Percentiles rank a stretch among this genome's conserved stretches.
phyloP scores from a whole-genome alignment of 2,329 filamentous ascomycete species.

The Stromatinia cepivora region DNA sequence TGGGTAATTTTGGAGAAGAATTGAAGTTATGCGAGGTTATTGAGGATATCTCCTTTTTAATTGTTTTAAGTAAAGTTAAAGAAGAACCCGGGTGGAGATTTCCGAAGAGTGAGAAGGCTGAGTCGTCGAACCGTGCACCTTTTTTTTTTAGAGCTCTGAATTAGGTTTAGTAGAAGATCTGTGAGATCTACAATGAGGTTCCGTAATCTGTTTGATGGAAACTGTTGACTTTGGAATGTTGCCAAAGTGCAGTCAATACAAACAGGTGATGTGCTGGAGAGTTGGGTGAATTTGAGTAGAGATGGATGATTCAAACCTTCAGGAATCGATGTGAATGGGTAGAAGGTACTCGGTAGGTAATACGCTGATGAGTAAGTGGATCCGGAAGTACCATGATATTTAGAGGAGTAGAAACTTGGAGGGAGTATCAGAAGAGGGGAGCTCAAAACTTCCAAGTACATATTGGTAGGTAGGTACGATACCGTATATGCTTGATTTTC shows the following conservation, averaged over 20 bases:
- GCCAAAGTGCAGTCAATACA: too few species aligned
- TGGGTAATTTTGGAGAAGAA: not conserved
- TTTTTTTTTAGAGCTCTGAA: slow-evolving; percentile 20
- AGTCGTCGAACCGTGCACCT: slow-evolving; percentile 30
- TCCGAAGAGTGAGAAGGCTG: slow-evolving; percentile 28
- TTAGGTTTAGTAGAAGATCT: slow-evolving; percentile 25
- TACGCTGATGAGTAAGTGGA: not conserved
- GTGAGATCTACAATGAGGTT: slow-evolving; percentile 24
- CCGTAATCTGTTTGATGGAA: not conserved
- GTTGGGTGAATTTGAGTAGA: not conserved
- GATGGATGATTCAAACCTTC: not conserved
- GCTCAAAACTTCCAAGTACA: too few species aligned
- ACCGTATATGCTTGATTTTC: not conserved
- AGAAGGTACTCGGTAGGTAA: too few species aligned
- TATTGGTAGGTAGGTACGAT: too few species aligned
- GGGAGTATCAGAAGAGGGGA: too few species aligned
- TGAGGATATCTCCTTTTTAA: slow-evolving; percentile 21
- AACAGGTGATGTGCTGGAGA: not conserved
- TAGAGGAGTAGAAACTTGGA: too few species aligned
- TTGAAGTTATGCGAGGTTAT: not conserved
- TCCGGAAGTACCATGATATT: not conserved
- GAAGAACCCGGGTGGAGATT: slow-evolving; percentile 8
- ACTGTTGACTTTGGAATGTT: not conserved
- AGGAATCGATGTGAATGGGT: not conserved
- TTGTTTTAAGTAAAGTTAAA: slow-evolving; percentile 25